Percentiles rank a stretch among this genome's conserved stretches.
Conservation (phyloP, 352 stramenopile genomes). For the Globisporangium perplexum region DNA sequence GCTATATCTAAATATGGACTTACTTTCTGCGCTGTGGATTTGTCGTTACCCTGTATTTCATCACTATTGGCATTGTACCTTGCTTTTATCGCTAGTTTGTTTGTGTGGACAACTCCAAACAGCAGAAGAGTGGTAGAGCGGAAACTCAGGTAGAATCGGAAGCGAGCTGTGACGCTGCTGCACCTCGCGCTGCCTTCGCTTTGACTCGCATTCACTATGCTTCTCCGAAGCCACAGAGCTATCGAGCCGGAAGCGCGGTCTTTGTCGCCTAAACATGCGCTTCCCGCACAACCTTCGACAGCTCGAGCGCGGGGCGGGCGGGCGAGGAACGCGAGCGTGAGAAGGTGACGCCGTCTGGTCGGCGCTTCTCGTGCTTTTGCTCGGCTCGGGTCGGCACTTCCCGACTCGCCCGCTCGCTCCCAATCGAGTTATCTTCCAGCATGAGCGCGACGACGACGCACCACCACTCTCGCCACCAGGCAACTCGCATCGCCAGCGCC, state of each 20-base stretch:
- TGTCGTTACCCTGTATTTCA: no score
- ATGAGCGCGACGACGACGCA: background rate
- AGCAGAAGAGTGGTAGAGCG: no score
- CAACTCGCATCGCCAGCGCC: background rate
- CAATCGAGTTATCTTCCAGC: background rate
- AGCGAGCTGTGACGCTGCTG: background rate
- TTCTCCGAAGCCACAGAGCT: background rate
- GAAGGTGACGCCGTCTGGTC: background rate
- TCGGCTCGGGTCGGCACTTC: background rate
- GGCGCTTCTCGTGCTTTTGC: no score
- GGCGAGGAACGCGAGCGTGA: background rate
- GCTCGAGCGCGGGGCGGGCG: no score
- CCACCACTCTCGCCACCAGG: no score
- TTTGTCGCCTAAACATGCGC: slow-evolving; percentile 9
- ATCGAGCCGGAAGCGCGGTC: background rate
- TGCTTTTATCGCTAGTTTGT: no score
- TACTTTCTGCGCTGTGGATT: no score
- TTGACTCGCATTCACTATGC: background rate
- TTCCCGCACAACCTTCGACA: background rate
- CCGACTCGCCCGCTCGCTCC: background rate
- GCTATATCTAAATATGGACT: no score
- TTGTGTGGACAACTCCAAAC: no score
- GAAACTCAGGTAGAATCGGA: no score
- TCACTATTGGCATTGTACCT: no score
- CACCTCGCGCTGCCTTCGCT: background rate